Percentiles rank a stretch among this genome's conserved stretches.
phyloP scores from a whole-genome alignment of 352 stramenopile genomes.

The Globisporangium viniferum region DNA sequence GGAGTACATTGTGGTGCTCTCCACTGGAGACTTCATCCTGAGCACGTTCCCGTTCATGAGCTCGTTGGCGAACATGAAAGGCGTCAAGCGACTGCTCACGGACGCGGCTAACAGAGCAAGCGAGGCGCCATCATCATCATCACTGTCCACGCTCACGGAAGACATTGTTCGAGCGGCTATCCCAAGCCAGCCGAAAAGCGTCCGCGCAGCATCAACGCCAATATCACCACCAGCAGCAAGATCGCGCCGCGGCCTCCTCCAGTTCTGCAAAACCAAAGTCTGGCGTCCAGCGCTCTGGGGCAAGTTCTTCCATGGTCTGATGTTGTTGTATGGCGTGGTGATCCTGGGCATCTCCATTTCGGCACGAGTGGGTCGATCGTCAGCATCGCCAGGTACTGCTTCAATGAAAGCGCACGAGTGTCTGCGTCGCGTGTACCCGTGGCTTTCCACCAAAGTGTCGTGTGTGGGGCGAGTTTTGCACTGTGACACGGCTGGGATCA shows the following conservation, averaged over 20 bases:
- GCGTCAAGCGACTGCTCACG: not conserved
- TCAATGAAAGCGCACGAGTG: not conserved
- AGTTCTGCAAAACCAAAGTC: not conserved
- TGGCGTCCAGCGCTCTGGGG: not conserved
- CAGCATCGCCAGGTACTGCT: not conserved
- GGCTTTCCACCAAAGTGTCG: constrained; percentile 8
- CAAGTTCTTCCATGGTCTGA: not conserved
- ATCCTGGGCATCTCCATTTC: constrained; percentile 9
- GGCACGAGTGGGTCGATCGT: not conserved
- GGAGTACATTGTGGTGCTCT: constrained; percentile 1
- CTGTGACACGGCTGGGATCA: not conserved
- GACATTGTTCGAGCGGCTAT: not conserved
- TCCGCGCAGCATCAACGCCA: not conserved
- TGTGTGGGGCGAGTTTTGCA: constrained; percentile 8
- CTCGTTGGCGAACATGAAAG: not conserved
- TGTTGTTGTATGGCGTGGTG: not conserved
- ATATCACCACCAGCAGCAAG: not conserved
- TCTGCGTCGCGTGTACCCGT: constrained; percentile 7
- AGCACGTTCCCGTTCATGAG: constrained; percentile 1
- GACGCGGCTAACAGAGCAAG: not conserved
- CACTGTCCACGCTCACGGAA: too few relatives aligned
- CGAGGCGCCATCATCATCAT: not conserved
- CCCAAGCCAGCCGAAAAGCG: not conserved
- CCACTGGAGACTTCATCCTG: not conserved
- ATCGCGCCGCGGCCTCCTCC: not conserved